Evolutionary conservation across 176 grass and related monocot species (phyloP).

Genomic region (Oryza nivara): DNA sequence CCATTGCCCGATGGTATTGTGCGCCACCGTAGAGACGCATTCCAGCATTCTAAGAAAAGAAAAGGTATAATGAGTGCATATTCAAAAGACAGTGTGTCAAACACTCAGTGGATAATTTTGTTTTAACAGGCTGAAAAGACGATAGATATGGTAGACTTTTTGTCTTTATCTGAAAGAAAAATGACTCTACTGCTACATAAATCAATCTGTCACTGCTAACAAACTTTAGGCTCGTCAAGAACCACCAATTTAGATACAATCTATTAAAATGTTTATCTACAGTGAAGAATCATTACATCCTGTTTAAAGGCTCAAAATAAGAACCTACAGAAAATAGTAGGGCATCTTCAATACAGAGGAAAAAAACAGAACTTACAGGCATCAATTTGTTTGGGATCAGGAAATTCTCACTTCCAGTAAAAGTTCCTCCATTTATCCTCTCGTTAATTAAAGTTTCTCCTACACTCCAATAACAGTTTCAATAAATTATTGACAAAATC

Average conservation of each 20-base stretch:
- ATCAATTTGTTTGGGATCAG: conserved; percentile 93
- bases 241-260: neutral
- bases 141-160: conserved; percentile 20
- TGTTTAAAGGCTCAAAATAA: conserved; percentile 11
- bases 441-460: conserved; percentile 86
- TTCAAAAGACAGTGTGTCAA: neutral
- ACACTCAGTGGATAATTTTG: neutral
- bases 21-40: conserved; percentile 98
- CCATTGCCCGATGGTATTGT: conserved; percentile 95
- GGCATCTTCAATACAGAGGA: neutral
- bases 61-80: neutral
- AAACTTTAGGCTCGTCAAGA: neutral
- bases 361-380: conserved; percentile 61
- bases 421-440: conserved; percentile 81
- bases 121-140: neutral
- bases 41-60: conserved; percentile 73
- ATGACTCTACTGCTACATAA: neutral
- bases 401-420: conserved; percentile 83
- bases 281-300: neutral
- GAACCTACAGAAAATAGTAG: neutral
- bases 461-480: conserved; percentile 47
- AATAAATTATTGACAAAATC: conserved; percentile 28
- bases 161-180: conserved; percentile 5
- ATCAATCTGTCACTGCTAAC: neutral
- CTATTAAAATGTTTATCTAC: neutral